A percentile compares a stretch with the other conserved stretches of the same genome.
Conservation (phyloP, 164 flowering plant species). For the Sedum album region DNA sequence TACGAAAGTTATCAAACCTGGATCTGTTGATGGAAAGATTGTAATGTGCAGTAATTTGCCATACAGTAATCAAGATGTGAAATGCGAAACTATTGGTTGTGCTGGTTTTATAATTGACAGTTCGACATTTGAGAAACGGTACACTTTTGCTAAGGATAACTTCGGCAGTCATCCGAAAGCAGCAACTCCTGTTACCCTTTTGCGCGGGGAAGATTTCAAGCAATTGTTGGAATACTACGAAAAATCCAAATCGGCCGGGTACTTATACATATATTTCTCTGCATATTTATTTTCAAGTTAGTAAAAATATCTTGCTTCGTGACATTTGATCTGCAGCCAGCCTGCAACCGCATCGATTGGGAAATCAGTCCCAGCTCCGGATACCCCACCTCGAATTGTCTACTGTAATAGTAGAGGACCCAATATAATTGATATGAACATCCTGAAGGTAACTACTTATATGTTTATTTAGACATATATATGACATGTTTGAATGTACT, state of each 20-base stretch:
- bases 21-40: conserved; percentile 2
- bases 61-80: too few species aligned
- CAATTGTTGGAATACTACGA: not conserved
- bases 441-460: not conserved
- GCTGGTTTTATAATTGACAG: not conserved
- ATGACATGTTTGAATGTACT: too few species aligned
- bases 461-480: too few species aligned
- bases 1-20: not conserved
- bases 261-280: not conserved
- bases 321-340: not conserved
- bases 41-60: too few species aligned
- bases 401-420: not conserved
- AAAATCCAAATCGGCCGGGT: not conserved
- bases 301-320: too few species aligned
- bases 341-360: not conserved
- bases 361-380: not conserved
- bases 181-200: not conserved
- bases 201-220: not conserved
- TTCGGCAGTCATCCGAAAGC: too few species aligned
- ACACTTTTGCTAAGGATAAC: not conserved
- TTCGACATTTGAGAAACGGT: too few species aligned
- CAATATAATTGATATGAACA: not conserved
- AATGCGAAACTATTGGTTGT: not conserved
- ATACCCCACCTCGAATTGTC: not conserved
- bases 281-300: not conserved